These are phyloP conservation scores for Leccinellum luteum DNA, from an alignment of 768 basidiomycete genomes.

Conservation along the genomic window DNA sequence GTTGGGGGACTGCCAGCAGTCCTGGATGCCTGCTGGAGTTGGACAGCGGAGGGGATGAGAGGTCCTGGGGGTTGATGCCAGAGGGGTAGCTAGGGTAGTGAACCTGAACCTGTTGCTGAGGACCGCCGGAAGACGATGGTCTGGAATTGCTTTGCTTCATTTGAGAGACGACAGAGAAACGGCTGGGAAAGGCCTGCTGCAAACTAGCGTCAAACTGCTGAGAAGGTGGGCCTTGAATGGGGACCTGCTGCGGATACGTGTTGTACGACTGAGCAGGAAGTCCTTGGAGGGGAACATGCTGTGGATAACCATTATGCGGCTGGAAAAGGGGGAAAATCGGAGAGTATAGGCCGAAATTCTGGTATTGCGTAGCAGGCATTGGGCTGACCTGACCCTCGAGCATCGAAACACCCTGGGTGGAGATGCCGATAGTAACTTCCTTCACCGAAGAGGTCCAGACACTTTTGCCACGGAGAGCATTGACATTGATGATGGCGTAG, in stretches of 20 bases:
- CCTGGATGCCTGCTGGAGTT: slow-evolving; percentile 13
- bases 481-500: slow-evolving; percentile 23
- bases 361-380: slow-evolving; percentile 5
- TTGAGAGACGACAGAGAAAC: background rate
- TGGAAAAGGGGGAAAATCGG: slow-evolving; percentile 1
- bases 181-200: background rate
- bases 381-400: slow-evolving; percentile 9
- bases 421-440: slow-evolving; percentile 9
- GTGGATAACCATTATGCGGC: slow-evolving; percentile 5
- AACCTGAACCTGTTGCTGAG: slow-evolving; percentile 1
- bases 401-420: slow-evolving; percentile 2
- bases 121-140: background rate
- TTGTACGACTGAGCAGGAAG: background rate
- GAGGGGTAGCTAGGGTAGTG: slow-evolving; percentile 7
- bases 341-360: slow-evolving; percentile 2
- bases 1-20: background rate
- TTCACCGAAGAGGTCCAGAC: slow-evolving; percentile 26
- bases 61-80: background rate
- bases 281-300: background rate
- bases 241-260: slow-evolving; percentile 2
- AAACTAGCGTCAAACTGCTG: slow-evolving; percentile 1
- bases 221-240: background rate
- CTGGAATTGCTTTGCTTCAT: slow-evolving; percentile 5
- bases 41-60: slow-evolving; percentile 16
- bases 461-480: slow-evolving; percentile 17